phyloP scores from a whole-genome alignment of 352 stramenopile species.

The Pythium phragmitis region DNA sequence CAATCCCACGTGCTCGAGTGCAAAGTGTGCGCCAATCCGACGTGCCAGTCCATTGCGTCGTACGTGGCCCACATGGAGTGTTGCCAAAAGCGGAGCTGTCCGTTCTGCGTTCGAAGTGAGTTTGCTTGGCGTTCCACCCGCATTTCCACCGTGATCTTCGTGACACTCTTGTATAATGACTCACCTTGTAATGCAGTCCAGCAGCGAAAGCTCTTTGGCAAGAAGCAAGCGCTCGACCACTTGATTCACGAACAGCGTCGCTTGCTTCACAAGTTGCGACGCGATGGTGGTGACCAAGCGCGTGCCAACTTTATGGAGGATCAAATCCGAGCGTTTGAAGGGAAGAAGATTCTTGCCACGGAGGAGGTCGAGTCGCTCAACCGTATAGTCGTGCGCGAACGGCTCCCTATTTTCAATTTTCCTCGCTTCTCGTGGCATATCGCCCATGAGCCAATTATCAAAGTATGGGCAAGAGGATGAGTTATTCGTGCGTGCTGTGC shows the following conservation, averaged over 20 bases:
- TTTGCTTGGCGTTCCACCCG: neutral
- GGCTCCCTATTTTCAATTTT: constrained; percentile 45
- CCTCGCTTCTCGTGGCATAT: constrained; percentile 38
- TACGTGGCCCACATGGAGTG: constrained; percentile 32
- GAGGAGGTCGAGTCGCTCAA: constrained; percentile 37
- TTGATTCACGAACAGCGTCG: constrained; percentile 26
- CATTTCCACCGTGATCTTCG: neutral
- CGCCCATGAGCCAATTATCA: constrained; percentile 33
- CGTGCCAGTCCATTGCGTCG: constrained; percentile 27
- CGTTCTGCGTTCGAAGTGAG: constrained; percentile 43
- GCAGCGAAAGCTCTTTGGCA: constrained; percentile 27
- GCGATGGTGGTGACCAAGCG: constrained; percentile 12
- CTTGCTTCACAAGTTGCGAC: constrained; percentile 14
- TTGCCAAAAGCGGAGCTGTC: constrained; percentile 23
- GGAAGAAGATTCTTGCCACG: constrained; percentile 27
- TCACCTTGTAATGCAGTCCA: constrained; percentile 13
- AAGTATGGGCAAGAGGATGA: constrained; percentile 18
- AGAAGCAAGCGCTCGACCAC: constrained; percentile 19
- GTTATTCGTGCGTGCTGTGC: neutral
- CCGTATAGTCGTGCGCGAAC: constrained; percentile 24
- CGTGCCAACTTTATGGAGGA: constrained; percentile 26
- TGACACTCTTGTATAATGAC: neutral
- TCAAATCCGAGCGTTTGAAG: constrained; percentile 31
- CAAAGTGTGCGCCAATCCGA: constrained; percentile 22
- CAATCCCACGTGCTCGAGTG: constrained; percentile 23